Conservation (phyloP, 2,329 filamentous ascomycete genomes). For the Chaetothyriales sp. region DNA sequence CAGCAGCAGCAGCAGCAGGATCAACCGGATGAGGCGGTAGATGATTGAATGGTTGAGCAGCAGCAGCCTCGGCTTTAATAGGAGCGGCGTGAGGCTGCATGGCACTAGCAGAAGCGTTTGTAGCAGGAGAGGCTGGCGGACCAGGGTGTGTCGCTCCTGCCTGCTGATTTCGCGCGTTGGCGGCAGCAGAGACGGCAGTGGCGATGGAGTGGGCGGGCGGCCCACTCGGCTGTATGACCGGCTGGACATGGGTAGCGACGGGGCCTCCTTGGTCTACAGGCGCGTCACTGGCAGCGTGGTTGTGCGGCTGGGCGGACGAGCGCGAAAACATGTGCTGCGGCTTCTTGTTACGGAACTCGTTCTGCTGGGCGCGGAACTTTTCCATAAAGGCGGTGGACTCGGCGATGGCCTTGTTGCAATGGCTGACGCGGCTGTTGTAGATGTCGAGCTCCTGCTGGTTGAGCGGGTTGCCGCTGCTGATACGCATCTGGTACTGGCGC, state of each 20-base stretch:
- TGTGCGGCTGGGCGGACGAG: conserved; percentile 11
- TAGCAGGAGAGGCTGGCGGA: conserved; percentile 18
- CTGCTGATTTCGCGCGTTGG: conserved; percentile 16
- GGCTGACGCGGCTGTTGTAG: conserved; percentile 22
- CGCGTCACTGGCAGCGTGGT: conserved; percentile 2
- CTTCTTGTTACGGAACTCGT: conserved; percentile 27
- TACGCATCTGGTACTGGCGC: conserved; percentile 26
- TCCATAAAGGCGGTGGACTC: conserved; percentile 34
- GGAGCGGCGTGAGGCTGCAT: background rate
- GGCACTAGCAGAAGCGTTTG: conserved; percentile 7
- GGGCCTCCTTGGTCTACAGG: conserved; percentile 8
- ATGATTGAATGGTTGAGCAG: conserved; percentile 32
- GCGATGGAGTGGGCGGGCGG: conserved; percentile 33
- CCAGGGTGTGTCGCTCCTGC: conserved; percentile 26
- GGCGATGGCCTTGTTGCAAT: conserved; percentile 17
- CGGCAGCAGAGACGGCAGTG: conserved; percentile 28
- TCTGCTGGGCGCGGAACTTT: conserved; percentile 37
- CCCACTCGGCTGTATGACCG: conserved; percentile 8
- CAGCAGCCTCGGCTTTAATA: conserved; percentile 3
- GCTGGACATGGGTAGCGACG: conserved; percentile 5
- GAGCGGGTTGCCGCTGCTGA: conserved; percentile 26
- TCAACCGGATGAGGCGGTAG: conserved; percentile 24
- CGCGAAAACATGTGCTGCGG: conserved; percentile 16
- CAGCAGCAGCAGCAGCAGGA: background rate
- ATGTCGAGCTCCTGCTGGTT: conserved; percentile 30